phyloP scores from a whole-genome alignment of 768 basidiomycete genomes.

The Boletus tomentosulus region DNA sequence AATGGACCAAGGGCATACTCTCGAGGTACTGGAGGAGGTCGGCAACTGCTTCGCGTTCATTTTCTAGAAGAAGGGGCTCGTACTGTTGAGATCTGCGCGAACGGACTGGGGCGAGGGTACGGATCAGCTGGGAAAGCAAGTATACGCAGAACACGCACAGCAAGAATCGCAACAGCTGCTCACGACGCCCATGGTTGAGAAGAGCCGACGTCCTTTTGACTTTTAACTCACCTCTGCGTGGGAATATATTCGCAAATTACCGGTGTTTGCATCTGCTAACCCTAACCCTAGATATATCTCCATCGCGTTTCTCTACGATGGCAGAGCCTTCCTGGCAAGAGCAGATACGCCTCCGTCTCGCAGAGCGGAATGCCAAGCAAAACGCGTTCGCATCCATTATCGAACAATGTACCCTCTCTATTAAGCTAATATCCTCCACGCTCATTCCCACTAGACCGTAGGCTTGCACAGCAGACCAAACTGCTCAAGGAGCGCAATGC shows the following conservation, averaged over 20 bases:
- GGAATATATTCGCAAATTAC: constrained; percentile 23
- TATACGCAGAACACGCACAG: constrained; percentile 45
- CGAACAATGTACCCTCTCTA: constrained; percentile 72
- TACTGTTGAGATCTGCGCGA: constrained; percentile 83
- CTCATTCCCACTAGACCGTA: constrained; percentile 58
- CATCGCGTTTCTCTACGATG: constrained; percentile 43
- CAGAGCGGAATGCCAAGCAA: constrained; percentile 80
- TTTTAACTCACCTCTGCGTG: constrained; percentile 14
- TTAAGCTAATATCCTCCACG: neutral
- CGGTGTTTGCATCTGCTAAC: constrained; percentile 14
- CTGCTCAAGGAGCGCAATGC: constrained; percentile 91
- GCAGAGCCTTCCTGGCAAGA: constrained; percentile 86
- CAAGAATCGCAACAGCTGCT: constrained; percentile 82
- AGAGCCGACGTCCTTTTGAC: neutral
- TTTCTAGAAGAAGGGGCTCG: constrained; percentile 82
- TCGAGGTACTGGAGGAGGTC: constrained; percentile 97
- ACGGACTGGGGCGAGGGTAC: constrained; percentile 48
- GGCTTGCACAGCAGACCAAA: constrained; percentile 88
- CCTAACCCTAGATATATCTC: constrained; percentile 22
- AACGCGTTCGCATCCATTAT: constrained; percentile 80
- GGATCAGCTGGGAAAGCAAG: constrained; percentile 10
- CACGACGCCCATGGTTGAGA: constrained; percentile 61
- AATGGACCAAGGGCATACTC: constrained; percentile 52
- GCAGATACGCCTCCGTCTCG: constrained; percentile 68
- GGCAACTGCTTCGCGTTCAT: constrained; percentile 96